phyloP scores from a whole-genome alignment of 2,329 filamentous ascomycete species.

The Corynespora cassiicola region DNA sequence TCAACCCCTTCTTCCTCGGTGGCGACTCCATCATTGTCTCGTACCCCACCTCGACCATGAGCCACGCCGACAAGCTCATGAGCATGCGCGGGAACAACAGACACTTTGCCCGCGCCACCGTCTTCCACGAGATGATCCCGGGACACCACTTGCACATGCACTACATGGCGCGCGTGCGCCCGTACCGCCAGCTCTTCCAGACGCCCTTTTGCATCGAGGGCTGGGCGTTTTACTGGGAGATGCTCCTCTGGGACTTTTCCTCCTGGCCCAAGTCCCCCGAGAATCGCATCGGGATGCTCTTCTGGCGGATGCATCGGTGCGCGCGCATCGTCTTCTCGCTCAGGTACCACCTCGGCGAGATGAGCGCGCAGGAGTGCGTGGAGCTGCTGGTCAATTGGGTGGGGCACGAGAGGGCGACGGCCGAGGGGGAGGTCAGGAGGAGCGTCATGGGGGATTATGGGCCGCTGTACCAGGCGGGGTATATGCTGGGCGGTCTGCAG shows the following conservation, averaged over 20 bases:
- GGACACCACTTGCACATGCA: slow-evolving; percentile 64
- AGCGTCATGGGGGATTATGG: slow-evolving; percentile 63
- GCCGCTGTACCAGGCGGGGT: slow-evolving; percentile 66
- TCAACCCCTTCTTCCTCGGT: slow-evolving; percentile 67
- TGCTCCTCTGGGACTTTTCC: slow-evolving; percentile 62
- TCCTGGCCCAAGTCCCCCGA: slow-evolving; percentile 58
- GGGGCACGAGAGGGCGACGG: slow-evolving; percentile 65
- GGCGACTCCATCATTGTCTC: slow-evolving; percentile 62
- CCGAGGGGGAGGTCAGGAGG: slow-evolving; percentile 66
- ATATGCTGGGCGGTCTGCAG: slow-evolving; percentile 66
- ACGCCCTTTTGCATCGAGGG: slow-evolving; percentile 68
- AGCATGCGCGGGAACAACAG: slow-evolving; percentile 66
- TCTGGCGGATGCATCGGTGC: slow-evolving; percentile 69
- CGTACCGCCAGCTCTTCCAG: slow-evolving; percentile 60
- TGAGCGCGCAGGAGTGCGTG: slow-evolving; percentile 62
- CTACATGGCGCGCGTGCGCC: slow-evolving; percentile 54
- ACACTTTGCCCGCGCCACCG: slow-evolving; percentile 64
- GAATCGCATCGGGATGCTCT: slow-evolving; percentile 64
- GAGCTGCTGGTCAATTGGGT: slow-evolving; percentile 64
- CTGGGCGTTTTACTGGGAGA: slow-evolving; percentile 69
- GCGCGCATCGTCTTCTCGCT: slow-evolving; percentile 65
- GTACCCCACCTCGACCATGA: slow-evolving; percentile 62
- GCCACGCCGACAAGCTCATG: slow-evolving; percentile 64
- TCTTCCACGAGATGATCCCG: slow-evolving; percentile 68
- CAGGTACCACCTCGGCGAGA: slow-evolving; percentile 63